Base-by-base conservation (phyloP, 306 rosid genomes). In the Vigna mungo region DNA sequence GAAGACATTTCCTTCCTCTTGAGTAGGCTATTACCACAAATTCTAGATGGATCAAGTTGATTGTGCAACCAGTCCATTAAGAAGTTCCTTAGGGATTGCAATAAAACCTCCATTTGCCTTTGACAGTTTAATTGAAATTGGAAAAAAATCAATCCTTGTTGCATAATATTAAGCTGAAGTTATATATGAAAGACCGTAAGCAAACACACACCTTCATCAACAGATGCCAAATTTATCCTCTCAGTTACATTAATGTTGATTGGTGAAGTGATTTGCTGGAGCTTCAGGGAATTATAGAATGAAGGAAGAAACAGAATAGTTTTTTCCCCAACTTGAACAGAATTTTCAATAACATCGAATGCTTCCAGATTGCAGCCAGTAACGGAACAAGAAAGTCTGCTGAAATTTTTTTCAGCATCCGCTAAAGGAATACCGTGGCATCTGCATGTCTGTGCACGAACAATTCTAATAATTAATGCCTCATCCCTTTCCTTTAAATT, bases 401-500 rank as follows among this genome's bases (percentile, higher is more conserved):
- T 79, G 51, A 25, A 47, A 6, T 46, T 78, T 53, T 73, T 82
- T 78, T 61, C 76, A 69, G 70, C 82, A 67, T 84, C 85, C 52
- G 62, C 90, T 72, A 88, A 68, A 18, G 85, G 85, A 77, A 84
- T 82, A n/a, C 90, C 95, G 69, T 89, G 97, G 71, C 93, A 89
- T 72, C 91, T 88, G 93, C 97, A 92, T 75, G 93, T 83, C 97
- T 92, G 76, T 41, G 80, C 17, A 80, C 88, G 80, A n/a, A 85
- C 27, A 80, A 63, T 30, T 44, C 65, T 63, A 76, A 77, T 60
- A 54, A 79, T 71, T 39, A 87, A 78, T 65, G 43, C 63, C 81
- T 77, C 77, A 77, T 54, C 54, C 43, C 60, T 76, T 64, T 32
- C 67, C 65, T 71, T 78, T 65, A 60, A 71, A 78, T 47, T 49